Evolutionary conservation across 1,284 basidiomycete species (phyloP).

Genomic region (Heterobasidion parviporum): DNA sequence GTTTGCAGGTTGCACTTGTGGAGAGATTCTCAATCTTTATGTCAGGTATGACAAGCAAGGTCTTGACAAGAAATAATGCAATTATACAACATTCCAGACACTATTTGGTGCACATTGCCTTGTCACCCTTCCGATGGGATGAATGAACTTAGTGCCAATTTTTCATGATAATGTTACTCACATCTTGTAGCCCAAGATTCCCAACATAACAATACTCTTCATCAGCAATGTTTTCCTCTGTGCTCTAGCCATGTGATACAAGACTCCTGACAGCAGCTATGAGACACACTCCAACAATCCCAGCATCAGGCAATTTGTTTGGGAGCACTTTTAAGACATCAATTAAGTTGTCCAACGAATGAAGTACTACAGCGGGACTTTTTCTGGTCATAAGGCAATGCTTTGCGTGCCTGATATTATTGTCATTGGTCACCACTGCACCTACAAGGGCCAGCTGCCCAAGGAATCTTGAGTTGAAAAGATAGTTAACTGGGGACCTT

Average conservation of each 20-base stretch:
- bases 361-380: slow-evolving; percentile 16
- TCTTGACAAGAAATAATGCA: not conserved
- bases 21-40: not conserved
- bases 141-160: slow-evolving; percentile 26
- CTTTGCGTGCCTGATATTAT: slow-evolving; percentile 9
- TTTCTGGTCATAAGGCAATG: slow-evolving; percentile 15
- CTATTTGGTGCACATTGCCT: slow-evolving; percentile 14
- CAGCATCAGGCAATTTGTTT: slow-evolving; percentile 25
- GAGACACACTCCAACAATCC: slow-evolving; percentile 21
- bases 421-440: slow-evolving; percentile 20
- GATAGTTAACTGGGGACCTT: slow-evolving; percentile 18
- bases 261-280: slow-evolving; percentile 9
- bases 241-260: slow-evolving; percentile 14
- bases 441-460: slow-evolving; percentile 14
- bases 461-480: slow-evolving; percentile 1
- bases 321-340: slow-evolving; percentile 19
- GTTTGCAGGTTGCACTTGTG: not conserved
- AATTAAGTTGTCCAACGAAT: slow-evolving; percentile 21
- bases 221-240: slow-evolving; percentile 19
- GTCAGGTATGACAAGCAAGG: not conserved
- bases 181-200: slow-evolving; percentile 26
- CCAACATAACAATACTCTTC: slow-evolving; percentile 21
- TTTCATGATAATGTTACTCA: slow-evolving; percentile 24
- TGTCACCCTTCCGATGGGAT: slow-evolving; percentile 25
- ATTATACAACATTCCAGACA: not conserved